Percentiles rank a stretch among this genome's conserved stretches.
Conservation (phyloP, 176 grass and related monocot genomes). For the Ananas comosus region DNA sequence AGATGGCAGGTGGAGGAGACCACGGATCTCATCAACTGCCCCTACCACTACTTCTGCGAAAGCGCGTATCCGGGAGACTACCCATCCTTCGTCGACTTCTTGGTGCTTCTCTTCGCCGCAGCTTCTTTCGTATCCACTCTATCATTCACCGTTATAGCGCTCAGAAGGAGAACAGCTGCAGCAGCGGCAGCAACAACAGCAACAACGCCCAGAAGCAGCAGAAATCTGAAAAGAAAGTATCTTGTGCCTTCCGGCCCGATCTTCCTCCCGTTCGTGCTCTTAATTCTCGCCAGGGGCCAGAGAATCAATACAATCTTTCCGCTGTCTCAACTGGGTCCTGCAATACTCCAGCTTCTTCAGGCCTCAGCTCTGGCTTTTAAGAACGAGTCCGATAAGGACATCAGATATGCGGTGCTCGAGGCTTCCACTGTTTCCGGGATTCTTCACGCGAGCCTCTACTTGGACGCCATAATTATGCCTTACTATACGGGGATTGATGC, state of each 20-base stretch:
- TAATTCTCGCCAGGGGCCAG: constrained; percentile 76
- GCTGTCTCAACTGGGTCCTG: constrained; percentile 69
- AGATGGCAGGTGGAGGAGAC: constrained; percentile 97
- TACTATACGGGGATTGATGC: constrained; percentile 97
- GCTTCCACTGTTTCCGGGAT: constrained; percentile 88
- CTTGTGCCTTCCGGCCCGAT: constrained; percentile 78
- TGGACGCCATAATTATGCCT: constrained; percentile 77
- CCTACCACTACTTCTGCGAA: constrained; percentile 98
- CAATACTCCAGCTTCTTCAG: constrained; percentile 79
- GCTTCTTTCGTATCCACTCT: constrained; percentile 61
- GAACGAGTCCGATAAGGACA: constrained; percentile 68
- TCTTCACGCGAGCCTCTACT: constrained; percentile 75
- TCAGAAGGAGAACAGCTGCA: constrained; percentile 8
- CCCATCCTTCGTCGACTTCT: constrained; percentile 35
- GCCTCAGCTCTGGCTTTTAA: constrained; percentile 83
- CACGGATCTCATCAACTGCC: constrained; percentile 77
- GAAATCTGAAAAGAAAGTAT: constrained; percentile 54
- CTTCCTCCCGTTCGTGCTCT: constrained; percentile 58
- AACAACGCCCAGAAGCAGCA: constrained; percentile 3
- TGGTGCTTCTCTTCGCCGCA: constrained; percentile 50
- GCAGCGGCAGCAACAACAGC: too few species aligned
- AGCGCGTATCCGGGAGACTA: constrained; percentile 78
- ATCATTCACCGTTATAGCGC: constrained; percentile 56
- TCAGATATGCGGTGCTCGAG: constrained; percentile 84
- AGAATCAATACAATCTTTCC: constrained; percentile 68